These are phyloP conservation scores for Stephania yunnanensis DNA, from an alignment of 164 flowering plant genomes.

Conservation along the genomic window DNA sequence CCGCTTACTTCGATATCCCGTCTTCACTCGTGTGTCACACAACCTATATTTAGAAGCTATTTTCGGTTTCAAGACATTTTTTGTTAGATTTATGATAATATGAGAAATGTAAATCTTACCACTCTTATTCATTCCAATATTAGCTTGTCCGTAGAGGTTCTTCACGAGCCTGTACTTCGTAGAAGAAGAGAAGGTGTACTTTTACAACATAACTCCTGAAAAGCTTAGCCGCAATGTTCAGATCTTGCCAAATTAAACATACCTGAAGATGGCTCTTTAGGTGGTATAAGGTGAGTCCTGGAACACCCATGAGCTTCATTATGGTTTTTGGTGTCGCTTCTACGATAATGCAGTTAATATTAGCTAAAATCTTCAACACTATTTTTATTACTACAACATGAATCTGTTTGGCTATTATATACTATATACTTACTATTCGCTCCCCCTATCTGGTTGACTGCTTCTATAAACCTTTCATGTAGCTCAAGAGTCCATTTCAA, in stretches of 20 bases:
- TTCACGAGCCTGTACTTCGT: conserved; percentile 90
- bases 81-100: conserved; percentile 4
- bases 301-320: too few species aligned
- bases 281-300: too few species aligned
- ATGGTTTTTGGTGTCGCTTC: too few species aligned
- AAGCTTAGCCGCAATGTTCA: not conserved
- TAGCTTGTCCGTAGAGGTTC: conserved; percentile 68
- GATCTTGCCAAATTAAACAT: too few species aligned
- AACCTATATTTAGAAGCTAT: conserved; percentile 21
- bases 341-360: too few species aligned
- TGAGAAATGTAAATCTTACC: conserved; percentile 34
- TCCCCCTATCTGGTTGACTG: conserved; percentile 91
- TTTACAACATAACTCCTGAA: not conserved
- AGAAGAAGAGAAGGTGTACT: conserved; percentile 11
- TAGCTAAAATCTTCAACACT: too few species aligned
- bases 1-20: conserved; percentile 47
- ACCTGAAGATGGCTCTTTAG: too few species aligned
- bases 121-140: conserved; percentile 36
- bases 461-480: conserved; percentile 82
- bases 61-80: not conserved
- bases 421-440: too few species aligned
- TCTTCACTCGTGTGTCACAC: conserved; percentile 32
- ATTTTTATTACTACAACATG: too few species aligned
- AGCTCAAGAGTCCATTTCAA: conserved; percentile 94
- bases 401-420: too few species aligned